These are phyloP conservation scores for Geotrichum candidum DNA, from an alignment of 1,139 yeast genomes.

Conservation along the genomic window DNA sequence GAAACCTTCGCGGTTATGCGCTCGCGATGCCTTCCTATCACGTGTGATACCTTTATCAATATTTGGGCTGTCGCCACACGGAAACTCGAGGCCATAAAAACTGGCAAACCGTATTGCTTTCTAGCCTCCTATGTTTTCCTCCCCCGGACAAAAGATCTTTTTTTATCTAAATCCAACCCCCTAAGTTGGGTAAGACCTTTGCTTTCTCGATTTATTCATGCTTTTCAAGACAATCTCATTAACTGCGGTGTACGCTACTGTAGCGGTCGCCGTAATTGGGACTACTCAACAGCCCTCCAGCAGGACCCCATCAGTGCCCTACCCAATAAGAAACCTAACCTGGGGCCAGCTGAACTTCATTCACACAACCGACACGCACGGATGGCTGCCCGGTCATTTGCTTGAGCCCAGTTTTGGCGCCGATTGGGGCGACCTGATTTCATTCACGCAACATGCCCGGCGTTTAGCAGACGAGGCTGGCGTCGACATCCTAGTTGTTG, in stretches of 20 bases:
- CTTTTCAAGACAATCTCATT: background rate
- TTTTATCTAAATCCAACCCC: background rate
- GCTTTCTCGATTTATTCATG: background rate
- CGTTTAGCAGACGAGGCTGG: slow-evolving; percentile 41
- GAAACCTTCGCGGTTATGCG: background rate
- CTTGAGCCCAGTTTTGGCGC: slow-evolving; percentile 71
- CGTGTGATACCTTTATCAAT: background rate
- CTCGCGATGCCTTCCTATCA: background rate
- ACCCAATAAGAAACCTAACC: slow-evolving; percentile 41
- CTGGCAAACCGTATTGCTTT: background rate
- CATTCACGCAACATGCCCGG: slow-evolving; percentile 54
- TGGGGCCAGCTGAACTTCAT: slow-evolving; percentile 75
- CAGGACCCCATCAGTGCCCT: background rate
- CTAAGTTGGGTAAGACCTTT: background rate
- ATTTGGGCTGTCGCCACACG: background rate
- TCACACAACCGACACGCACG: slow-evolving; percentile 92
- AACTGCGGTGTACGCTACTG: background rate
- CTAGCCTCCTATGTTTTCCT: background rate
- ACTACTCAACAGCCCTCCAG: slow-evolving; percentile 1
- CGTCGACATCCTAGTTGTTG: slow-evolving; percentile 67
- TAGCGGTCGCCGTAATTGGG: background rate
- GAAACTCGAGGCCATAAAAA: background rate
- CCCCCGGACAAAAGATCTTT: background rate
- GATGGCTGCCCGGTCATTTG: slow-evolving; percentile 83
- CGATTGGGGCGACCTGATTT: slow-evolving; percentile 89